A percentile compares a stretch with the other conserved stretches of the same genome.
phyloP scores from a whole-genome alignment of 169 alveolate species.

The Eimeria necatrix region DNA sequence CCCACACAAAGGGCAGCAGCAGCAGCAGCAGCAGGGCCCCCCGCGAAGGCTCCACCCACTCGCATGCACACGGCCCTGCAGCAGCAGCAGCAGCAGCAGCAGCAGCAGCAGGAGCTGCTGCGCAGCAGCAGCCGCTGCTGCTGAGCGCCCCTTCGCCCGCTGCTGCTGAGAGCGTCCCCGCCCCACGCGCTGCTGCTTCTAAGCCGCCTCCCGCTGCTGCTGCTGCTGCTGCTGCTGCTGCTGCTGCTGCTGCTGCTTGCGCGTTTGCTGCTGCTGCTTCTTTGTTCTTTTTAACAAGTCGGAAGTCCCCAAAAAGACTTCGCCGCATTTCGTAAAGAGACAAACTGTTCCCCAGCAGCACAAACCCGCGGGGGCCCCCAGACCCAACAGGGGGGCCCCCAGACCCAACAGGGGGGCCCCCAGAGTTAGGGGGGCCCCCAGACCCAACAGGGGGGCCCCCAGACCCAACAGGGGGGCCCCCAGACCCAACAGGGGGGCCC shows the following conservation, averaged over 20 bases:
- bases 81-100: constrained; percentile 5
- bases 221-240: constrained; percentile 42
- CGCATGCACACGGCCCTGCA: not conserved
- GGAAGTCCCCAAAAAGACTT: not conserved
- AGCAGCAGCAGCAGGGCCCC: constrained; percentile 34
- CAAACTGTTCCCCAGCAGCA: not conserved
- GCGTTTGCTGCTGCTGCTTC: not conserved
- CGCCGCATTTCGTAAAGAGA: not conserved
- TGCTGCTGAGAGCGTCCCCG: not conserved
- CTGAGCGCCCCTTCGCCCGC: not conserved
- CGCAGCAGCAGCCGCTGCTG: not conserved
- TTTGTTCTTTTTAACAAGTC: not conserved
- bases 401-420: not conserved
- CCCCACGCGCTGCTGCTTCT: not conserved
- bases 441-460: too few relatives aligned
- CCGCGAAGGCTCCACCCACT: not conserved
- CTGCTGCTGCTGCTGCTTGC: not conserved
- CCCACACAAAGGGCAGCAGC: constrained; percentile 2
- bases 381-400: not conserved
- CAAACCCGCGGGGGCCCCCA: not conserved
- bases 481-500: too few relatives aligned
- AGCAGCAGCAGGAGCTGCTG: not conserved
- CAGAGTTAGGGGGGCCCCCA: too few relatives aligned
- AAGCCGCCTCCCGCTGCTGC: not conserved
- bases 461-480: too few relatives aligned